Evolutionary conservation across 2,329 filamentous ascomycete genomes (phyloP).

Genomic region (Aspergillus thermomutatus): DNA sequence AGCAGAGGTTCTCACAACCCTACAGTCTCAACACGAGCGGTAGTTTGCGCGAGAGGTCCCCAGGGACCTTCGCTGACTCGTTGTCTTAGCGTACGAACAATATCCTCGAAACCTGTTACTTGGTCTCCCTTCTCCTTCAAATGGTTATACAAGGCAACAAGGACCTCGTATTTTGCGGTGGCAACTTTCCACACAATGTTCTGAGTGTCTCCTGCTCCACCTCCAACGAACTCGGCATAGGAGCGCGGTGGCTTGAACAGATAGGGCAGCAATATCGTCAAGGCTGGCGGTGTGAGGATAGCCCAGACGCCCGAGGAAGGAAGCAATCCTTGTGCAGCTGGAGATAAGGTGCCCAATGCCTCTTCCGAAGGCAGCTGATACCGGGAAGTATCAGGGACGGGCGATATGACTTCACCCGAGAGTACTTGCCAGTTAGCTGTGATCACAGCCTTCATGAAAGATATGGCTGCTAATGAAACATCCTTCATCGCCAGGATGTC

Average conservation of each 20-base stretch:
- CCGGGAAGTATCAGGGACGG: constrained; percentile 19
- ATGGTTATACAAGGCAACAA: constrained; percentile 47
- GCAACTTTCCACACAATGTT: constrained; percentile 57
- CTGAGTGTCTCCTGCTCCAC: constrained; percentile 54
- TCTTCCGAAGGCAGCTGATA: constrained; percentile 42
- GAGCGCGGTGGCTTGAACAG: constrained; percentile 56
- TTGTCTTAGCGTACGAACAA: constrained; percentile 37
- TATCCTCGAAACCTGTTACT: constrained; percentile 37
- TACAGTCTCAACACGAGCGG: constrained; percentile 35
- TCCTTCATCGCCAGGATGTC: constrained; percentile 57
- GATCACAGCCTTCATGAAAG: constrained; percentile 51
- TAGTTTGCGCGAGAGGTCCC: constrained; percentile 33
- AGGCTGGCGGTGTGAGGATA: constrained; percentile 50
- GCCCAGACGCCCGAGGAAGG: constrained; percentile 48
- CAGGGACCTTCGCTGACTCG: constrained; percentile 42
- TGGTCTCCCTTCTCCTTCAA: constrained; percentile 38
- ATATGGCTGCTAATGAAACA: constrained; percentile 53
- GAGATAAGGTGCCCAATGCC: constrained; percentile 34
- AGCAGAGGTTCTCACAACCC: constrained; percentile 22
- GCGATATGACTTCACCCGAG: constrained; percentile 25
- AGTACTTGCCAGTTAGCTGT: constrained; percentile 53
- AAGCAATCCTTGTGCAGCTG: constrained; percentile 33
- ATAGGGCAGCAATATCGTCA: constrained; percentile 52
- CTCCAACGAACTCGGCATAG: constrained; percentile 56
- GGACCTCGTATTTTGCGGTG: constrained; percentile 55